phyloP scores from a whole-genome alignment of 1,139 yeast species.

The Sporopachydermia cereana region DNA sequence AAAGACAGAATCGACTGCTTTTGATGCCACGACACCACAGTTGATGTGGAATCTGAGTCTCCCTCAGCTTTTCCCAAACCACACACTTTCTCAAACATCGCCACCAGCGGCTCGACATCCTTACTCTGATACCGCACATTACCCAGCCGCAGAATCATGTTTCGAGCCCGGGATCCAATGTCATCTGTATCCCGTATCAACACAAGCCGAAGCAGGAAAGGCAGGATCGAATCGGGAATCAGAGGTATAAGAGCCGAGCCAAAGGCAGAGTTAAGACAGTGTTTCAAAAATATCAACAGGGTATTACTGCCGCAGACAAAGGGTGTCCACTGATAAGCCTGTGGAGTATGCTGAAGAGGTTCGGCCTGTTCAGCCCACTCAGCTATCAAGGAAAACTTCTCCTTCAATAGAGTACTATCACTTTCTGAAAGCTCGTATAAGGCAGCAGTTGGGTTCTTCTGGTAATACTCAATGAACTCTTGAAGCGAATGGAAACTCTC shows the following conservation, averaged over 20 bases:
- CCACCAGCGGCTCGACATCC: background rate
- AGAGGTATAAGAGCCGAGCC: conserved; percentile 17
- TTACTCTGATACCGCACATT: background rate
- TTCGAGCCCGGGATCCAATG: background rate
- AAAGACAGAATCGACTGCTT: conserved; percentile 55
- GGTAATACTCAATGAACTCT: conserved; percentile 29
- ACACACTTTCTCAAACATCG: background rate
- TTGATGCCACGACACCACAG: conserved; percentile 51
- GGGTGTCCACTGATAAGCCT: conserved; percentile 24
- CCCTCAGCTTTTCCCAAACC: background rate
- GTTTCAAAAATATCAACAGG: conserved; percentile 15
- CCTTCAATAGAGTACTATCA: conserved; percentile 20
- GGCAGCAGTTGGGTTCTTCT: conserved; percentile 23
- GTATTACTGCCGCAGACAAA: conserved; percentile 28
- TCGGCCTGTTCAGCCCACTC: conserved; percentile 29
- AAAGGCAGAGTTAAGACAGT: conserved; percentile 17
- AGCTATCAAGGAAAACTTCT: conserved; percentile 34
- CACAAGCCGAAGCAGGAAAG: conserved; percentile 57
- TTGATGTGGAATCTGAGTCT: background rate
- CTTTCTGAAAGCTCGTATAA: conserved; percentile 20
- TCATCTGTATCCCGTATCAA: conserved; percentile 35
- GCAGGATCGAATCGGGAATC: conserved; percentile 40
- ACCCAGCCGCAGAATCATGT: background rate
- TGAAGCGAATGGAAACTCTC: conserved; percentile 36
- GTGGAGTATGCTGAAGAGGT: conserved; percentile 14